Evolutionary conservation across 177 flowering plant genomes (phyloP), one percentile per base, ranked within the genome.

Genomic region (Vitis hybrid): DNA sequence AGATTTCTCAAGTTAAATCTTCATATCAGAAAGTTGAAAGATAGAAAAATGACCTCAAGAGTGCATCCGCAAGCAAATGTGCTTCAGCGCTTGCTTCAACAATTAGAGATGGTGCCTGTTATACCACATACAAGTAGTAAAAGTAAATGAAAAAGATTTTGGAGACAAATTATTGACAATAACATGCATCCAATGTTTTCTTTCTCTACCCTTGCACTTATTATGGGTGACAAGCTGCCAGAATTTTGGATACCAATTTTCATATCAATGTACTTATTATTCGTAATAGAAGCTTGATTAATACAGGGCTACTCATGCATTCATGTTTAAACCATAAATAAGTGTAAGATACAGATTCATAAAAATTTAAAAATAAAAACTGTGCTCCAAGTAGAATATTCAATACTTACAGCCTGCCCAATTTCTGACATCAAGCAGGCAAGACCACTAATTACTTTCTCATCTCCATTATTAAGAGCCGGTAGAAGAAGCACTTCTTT

Each of bases 351-450:
- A 39, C 21, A 57, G 12, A 29, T 22, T 26, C 45, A 63, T 14
- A 21, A 13, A 2, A 56, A 9, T 3, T 33, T 13, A 18, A 51
- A 53, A 66, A 19, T 13, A 39, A 60, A 18, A 68, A 60, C 60
- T 63, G 26, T 13, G 14, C 50, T 56, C 68, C 51, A 33, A 15
- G 50, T 4, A 11, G 18, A 56, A 49, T 33, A 60, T 10, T 39
- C 51, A 51, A 66, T 51, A 84, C 97, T 79, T 82, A 95, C 99
- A 65, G 99, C 95, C 77, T 93, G 99, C 71, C 99, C 99, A 79
- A 91, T 89, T 83, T 95, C 99, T 50, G 99, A 90, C 90, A 95
- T 73, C 81, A 95, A 84, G 81, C 91, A 88, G 51, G 99, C 93
- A 63, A 95, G 88, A 51, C 98, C 95, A 68, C 90, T 79, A 64